These are phyloP conservation scores for Colletotrichum euphorbiae DNA, from an alignment of 2,329 filamentous ascomycete genomes.

Conservation along the genomic window DNA sequence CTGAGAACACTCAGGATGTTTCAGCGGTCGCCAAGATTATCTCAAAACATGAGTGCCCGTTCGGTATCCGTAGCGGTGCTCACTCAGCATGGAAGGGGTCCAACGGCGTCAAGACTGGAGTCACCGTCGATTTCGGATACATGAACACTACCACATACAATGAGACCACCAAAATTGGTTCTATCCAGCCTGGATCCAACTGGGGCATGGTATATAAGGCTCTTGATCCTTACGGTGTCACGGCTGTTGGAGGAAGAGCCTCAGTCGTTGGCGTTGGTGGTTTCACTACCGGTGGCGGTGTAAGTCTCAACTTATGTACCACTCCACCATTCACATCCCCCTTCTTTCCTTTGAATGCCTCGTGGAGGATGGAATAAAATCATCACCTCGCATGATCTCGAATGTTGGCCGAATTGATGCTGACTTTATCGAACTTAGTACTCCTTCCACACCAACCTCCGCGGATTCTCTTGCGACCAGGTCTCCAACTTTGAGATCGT, in stretches of 20 bases:
- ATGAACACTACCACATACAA: slow-evolving; percentile 49
- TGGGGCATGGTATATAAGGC: slow-evolving; percentile 43
- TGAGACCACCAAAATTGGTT: slow-evolving; percentile 43
- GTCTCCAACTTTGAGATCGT: slow-evolving; percentile 58
- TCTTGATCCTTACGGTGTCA: slow-evolving; percentile 40
- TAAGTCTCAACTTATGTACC: background rate
- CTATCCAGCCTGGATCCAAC: slow-evolving; percentile 45
- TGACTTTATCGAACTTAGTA: slow-evolving; percentile 30
- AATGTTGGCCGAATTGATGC: background rate
- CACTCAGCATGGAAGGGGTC: slow-evolving; percentile 25
- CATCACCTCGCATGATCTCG: too few species aligned
- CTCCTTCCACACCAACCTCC: slow-evolving; percentile 45
- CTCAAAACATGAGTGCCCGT: slow-evolving; percentile 34
- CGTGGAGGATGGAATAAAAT: too few species aligned
- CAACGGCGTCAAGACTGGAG: slow-evolving; percentile 31
- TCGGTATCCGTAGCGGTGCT: slow-evolving; percentile 29
- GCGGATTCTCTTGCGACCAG: slow-evolving; percentile 57
- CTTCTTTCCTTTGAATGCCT: too few species aligned
- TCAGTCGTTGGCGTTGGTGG: slow-evolving; percentile 44
- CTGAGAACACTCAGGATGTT: slow-evolving; percentile 23
- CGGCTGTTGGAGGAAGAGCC: slow-evolving; percentile 43
- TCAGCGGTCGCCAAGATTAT: slow-evolving; percentile 41
- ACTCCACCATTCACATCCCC: too few species aligned
- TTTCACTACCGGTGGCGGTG: slow-evolving; percentile 43
- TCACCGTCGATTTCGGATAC: slow-evolving; percentile 38